Conservation (phyloP, 2,329 filamentous ascomycete genomes). For the Pseudogymnoascus sp. region DNA sequence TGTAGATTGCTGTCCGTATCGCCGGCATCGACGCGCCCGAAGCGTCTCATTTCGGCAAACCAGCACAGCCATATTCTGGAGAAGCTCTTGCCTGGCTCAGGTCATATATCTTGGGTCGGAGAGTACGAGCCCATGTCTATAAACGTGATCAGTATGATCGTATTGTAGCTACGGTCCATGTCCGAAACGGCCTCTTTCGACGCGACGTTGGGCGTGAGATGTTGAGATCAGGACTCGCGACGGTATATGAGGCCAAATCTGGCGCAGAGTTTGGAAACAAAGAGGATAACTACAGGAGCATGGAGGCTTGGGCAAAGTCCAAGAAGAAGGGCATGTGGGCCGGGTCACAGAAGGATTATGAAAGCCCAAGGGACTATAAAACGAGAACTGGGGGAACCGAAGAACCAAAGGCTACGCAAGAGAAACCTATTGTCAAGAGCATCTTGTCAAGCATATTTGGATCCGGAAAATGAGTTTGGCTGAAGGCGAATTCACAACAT, state of each 20-base stretch:
- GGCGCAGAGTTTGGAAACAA: constrained; percentile 80
- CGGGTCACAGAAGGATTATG: constrained; percentile 51
- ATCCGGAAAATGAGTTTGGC: neutral
- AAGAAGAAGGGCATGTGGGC: constrained; percentile 70
- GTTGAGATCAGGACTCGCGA: constrained; percentile 76
- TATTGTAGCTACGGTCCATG: constrained; percentile 76
- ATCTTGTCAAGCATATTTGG: constrained; percentile 5
- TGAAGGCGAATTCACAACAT: neutral
- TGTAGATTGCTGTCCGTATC: constrained; percentile 75
- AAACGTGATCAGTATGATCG: constrained; percentile 87
- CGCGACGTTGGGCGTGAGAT: constrained; percentile 84
- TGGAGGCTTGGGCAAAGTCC: constrained; percentile 57
- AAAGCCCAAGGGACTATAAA: constrained; percentile 88
- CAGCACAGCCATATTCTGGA: constrained; percentile 72
- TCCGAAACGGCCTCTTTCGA: constrained; percentile 56
- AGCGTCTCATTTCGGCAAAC: constrained; percentile 80
- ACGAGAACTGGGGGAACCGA: constrained; percentile 35
- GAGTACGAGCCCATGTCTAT: constrained; percentile 76
- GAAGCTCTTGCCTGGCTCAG: constrained; percentile 81
- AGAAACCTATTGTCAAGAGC: constrained; percentile 23
- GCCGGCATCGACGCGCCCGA: constrained; percentile 93
- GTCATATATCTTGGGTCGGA: constrained; percentile 58
- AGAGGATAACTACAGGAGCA: constrained; percentile 54
- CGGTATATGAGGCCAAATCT: constrained; percentile 85
- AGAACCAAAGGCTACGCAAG: constrained; percentile 27